Base-by-base conservation (phyloP, 2,329 filamentous ascomycete genomes). In the Neophaeococcomyces aloes region DNA sequence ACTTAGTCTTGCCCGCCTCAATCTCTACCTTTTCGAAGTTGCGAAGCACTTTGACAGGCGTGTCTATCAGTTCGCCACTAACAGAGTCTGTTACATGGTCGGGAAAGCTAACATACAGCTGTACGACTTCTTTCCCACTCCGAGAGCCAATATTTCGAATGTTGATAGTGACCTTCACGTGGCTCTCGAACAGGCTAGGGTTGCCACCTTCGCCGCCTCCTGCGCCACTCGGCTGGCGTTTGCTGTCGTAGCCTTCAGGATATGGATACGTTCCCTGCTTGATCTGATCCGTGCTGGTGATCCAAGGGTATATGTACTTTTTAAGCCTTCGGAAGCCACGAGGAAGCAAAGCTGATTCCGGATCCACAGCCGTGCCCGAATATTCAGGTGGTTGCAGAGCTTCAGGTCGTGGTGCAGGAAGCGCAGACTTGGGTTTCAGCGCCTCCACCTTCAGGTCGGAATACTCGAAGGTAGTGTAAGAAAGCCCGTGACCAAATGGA, bases 241-340 rank as follows among this genome's bases (percentile, higher is more conserved):
- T 54, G 14, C 60, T 60, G 53, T 70, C 64, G 62, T 76, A 84
- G 21, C 71, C 78, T 2, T 65, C 65, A 1, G 72, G 79, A 54
- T 74, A 81, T 18, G 59, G 63, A 50, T 69, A 72, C 30, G 52
- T 56, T 7, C 55, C 66, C 7, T 60, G 60, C 48, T 65, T 60
- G 15, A 72, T 65, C 5, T 72, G 70, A 11, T 73, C 66, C 7
- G 68, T 57, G 0, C 63, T 68, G 6, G 69, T 60, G 18, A 86
- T 68, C 59, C 84, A 87, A 0, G 83, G 81, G 57, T 87, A 87
- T 43, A 87, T 73, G 60, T 81, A 86, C 55, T 82, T 83, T 42
- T 73, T 67, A 0, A 87, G 63, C 37, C 67, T 71, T n/a, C 70
- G 67, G 57, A 85, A 76, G 4, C 65, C 71, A 0, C 62, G 42